Percentiles rank a stretch among this genome's conserved stretches.
Evolutionary conservation across 1,284 basidiomycete genomes (phyloP).

Genomic region (Macrocystidia cucumis): DNA sequence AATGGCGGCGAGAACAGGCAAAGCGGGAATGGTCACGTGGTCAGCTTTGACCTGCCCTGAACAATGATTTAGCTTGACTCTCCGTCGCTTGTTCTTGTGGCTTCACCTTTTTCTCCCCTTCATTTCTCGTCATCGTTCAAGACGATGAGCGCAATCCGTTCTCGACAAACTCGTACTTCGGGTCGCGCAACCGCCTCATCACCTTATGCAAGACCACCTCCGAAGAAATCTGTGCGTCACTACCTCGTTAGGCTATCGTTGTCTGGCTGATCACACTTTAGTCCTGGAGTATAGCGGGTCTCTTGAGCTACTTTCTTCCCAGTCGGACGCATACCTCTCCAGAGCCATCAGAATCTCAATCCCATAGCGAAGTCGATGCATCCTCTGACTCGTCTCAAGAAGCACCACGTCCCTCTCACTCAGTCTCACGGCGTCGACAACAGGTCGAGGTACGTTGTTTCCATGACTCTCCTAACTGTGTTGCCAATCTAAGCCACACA

Average conservation of each 20-base stretch:
- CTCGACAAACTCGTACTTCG: slow-evolving; percentile 27
- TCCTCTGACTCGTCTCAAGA: slow-evolving; percentile 8
- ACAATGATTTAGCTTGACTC: neutral
- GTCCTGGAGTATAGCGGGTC: slow-evolving; percentile 43
- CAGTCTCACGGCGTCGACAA: slow-evolving; percentile 20
- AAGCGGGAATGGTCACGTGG: slow-evolving; percentile 18
- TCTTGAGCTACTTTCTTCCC: slow-evolving; percentile 42
- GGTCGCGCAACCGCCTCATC: slow-evolving; percentile 28
- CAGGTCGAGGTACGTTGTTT: slow-evolving; percentile 16
- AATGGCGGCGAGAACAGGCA: slow-evolving; percentile 13
- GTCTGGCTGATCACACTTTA: slow-evolving; percentile 15
- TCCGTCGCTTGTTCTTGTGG: neutral
- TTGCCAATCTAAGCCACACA: neutral
- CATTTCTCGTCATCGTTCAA: slow-evolving; percentile 9
- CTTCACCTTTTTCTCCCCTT: slow-evolving; percentile 8
- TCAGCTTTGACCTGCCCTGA: slow-evolving; percentile 17
- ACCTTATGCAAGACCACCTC: slow-evolving; percentile 27
- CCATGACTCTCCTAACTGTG: neutral
- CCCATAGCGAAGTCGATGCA: slow-evolving; percentile 3
- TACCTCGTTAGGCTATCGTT: slow-evolving; percentile 5
- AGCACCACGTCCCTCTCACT: slow-evolving; percentile 10
- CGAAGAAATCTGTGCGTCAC: slow-evolving; percentile 37
- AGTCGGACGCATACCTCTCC: slow-evolving; percentile 19
- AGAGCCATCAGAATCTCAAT: slow-evolving; percentile 3
- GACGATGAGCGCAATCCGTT: slow-evolving; percentile 45